Evolutionary conservation across 257 asterid genomes (phyloP), one percentile per base, ranked within the genome.

Genomic region (Verbena officinalis): DNA sequence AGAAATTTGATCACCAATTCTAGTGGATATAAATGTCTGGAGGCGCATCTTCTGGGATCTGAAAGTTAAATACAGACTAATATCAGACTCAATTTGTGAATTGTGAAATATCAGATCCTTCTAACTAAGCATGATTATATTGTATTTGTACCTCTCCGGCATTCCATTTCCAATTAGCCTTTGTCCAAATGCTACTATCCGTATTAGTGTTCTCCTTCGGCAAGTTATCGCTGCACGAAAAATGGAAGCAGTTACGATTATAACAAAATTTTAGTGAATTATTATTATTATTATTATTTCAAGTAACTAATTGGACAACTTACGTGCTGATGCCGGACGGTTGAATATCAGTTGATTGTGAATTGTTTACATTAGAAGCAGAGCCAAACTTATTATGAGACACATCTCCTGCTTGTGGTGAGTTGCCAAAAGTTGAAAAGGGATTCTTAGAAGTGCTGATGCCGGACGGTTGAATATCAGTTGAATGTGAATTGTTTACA

Each of bases 21-120:
- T 77, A 84, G 72, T 16, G 74, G 52, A 81, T 75, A 55, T 73
- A 72, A 36, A 55, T 67, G 66, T 78, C 83, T 38, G 89, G 87
- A 58, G 92, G 95, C 13, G 84, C 86, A 36, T 80, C 87, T 74
- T 87, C 95, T 12, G 92, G 95, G 79, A 87, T 82, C 95, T 87
- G 80, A 62, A 52, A 36, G 61, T 48, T 39, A 59, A 55, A 44
- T 15, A 22, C 46, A 50, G 40, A 46, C 5, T 9, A 17, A 12
- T 15, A 33, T 65, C 46, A 59, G 68, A 55, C 7, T 19, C 59
- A 4, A 4, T 5, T 43, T 34, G 51, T n/a, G n/a, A n/a, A n/a
- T n/a, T n/a, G n/a, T n/a, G n/a, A n/a, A n/a, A n/a, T n/a, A n/a
- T n/a, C n/a, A n/a, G n/a, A n/a, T n/a, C n/a, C n/a, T n/a, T n/a